phyloP scores from a whole-genome alignment of 768 basidiomycete genomes.

The Kwoniella mangroviensis region DNA sequence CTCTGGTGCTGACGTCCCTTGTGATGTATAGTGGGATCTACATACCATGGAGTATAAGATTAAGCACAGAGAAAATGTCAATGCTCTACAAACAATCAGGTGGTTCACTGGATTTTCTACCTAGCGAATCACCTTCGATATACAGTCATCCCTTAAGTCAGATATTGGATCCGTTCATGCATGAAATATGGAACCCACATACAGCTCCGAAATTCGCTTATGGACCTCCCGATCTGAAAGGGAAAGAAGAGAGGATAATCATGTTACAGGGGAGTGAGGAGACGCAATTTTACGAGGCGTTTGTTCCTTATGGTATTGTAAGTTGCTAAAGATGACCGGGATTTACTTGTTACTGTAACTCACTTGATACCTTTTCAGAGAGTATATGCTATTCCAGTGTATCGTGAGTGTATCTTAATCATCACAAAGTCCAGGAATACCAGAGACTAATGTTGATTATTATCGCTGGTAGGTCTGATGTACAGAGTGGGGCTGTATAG shows the following conservation, averaged over 20 bases:
- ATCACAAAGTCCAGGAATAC: neutral
- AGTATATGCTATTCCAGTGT: conserved; percentile 20
- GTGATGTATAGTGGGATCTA: neutral
- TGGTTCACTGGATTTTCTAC: conserved; percentile 4
- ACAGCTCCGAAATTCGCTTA: conserved; percentile 20
- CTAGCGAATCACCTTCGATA: conserved; percentile 3
- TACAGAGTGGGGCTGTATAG: conserved; percentile 10
- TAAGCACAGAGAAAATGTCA: neutral
- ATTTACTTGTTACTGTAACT: neutral
- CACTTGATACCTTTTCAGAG: conserved; percentile 5
- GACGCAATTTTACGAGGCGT: conserved; percentile 3
- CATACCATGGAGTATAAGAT: neutral
- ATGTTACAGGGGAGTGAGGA: conserved; percentile 4
- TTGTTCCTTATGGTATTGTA: conserved; percentile 16
- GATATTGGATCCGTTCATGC: conserved; percentile 12
- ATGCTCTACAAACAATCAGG: neutral
- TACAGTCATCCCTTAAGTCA: conserved; percentile 1
- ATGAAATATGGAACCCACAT: neutral
- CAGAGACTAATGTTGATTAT: too few relatives aligned
- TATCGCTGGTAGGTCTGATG: conserved; percentile 5
- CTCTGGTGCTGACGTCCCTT: neutral
- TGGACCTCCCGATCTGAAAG: conserved; percentile 11
- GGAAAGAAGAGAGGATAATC: conserved; percentile 20
- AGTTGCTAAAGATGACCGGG: conserved; percentile 2
- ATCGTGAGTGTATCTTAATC: conserved; percentile 9